Conservation (phyloP, 148 eudicot genomes). For the Talinum fruticosum region DNA sequence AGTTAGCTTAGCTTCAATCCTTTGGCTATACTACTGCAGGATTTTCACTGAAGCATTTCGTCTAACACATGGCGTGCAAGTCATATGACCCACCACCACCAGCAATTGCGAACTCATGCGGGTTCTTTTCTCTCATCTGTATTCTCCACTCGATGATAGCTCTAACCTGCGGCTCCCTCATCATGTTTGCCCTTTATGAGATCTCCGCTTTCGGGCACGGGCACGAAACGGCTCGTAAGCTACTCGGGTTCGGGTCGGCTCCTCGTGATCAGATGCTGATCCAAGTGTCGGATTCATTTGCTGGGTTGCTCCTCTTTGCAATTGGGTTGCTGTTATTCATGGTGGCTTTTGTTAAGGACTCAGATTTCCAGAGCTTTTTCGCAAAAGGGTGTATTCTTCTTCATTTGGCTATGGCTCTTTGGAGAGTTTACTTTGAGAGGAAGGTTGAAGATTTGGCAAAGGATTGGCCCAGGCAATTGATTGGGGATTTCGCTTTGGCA, state of each 20-base stretch:
- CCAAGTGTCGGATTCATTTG: constrained; percentile 55
- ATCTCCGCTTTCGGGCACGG: constrained; percentile 57
- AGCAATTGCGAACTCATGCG: constrained; percentile 10
- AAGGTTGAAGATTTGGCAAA: constrained; percentile 49
- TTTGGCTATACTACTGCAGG: background rate
- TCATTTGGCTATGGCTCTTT: constrained; percentile 55
- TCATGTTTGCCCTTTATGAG: constrained; percentile 57
- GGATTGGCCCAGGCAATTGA: constrained; percentile 57
- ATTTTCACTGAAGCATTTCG: background rate
- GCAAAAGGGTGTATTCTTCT: constrained; percentile 67
- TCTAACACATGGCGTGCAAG: constrained; percentile 20
- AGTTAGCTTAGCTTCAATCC: background rate
- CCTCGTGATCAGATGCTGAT: constrained; percentile 56
- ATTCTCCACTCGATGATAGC: constrained; percentile 49
- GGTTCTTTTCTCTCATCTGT: constrained; percentile 48
- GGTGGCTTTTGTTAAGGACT: constrained; percentile 65
- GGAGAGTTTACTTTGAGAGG: constrained; percentile 61
- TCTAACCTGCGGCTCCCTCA: constrained; percentile 42
- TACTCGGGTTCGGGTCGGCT: constrained; percentile 43
- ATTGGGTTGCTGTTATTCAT: constrained; percentile 58
- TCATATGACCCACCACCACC: constrained; percentile 9
- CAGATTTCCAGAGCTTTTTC: constrained; percentile 58
- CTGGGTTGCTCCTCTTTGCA: constrained; percentile 48
- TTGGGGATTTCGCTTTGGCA: constrained; percentile 56
- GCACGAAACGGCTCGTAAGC: constrained; percentile 44